Conservation (phyloP, 441 rosid genomes). For the Breynia disticha region DNA sequence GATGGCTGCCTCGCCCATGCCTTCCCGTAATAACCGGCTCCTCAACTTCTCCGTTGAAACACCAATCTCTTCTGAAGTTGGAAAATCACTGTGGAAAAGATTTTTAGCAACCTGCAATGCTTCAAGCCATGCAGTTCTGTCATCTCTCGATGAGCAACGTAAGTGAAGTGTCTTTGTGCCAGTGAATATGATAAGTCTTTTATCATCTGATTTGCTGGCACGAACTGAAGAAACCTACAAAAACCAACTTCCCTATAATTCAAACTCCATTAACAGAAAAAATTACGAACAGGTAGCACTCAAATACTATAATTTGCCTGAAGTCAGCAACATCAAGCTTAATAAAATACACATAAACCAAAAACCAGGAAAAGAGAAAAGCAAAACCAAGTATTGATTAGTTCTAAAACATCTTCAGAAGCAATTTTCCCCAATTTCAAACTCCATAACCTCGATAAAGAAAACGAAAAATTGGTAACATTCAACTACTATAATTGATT, state of each 20-base stretch:
- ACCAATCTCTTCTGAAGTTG: slow-evolving; percentile 54
- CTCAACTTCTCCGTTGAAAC: slow-evolving; percentile 85
- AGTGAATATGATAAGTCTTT: slow-evolving; percentile 78
- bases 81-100: slow-evolving; percentile 55
- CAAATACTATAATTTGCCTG: no score
- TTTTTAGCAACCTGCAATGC: slow-evolving; percentile 74
- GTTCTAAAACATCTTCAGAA: no score
- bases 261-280: background rate
- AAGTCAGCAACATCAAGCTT: no score
- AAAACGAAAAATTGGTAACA: no score
- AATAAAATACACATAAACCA: no score
- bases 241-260: background rate
- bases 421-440: no score
- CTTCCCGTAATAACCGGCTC: slow-evolving; percentile 59
- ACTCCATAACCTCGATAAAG: no score
- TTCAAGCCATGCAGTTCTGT: slow-evolving; percentile 75
- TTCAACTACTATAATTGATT: no score
- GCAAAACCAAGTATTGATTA: no score
- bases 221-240: slow-evolving; percentile 84
- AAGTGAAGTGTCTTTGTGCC: slow-evolving; percentile 96
- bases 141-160: slow-evolving; percentile 62
- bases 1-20: slow-evolving; percentile 46
- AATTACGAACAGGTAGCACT: no score
- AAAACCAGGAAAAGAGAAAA: no score
- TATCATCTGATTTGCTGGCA: slow-evolving; percentile 89